Evolutionary conservation across 805 yeast genomes (phyloP).

Genomic region (Phaffomyces antillensis): DNA sequence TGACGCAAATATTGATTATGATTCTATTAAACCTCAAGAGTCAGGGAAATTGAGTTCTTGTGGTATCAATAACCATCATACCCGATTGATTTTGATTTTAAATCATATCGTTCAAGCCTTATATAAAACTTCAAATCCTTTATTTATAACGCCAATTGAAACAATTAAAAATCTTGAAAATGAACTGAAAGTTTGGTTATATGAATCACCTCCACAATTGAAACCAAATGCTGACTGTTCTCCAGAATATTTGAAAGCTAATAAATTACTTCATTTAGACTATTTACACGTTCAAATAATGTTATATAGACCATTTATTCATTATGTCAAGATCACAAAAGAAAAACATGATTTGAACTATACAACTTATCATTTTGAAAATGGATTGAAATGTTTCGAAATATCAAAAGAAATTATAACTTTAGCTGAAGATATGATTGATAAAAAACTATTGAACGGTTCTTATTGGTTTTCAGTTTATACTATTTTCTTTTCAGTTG

Average conservation of each 20-base stretch:
- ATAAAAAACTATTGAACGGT: conserved; percentile 66
- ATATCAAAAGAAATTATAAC: conserved; percentile 77
- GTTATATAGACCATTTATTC: conserved; percentile 85
- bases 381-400: conserved; percentile 79
- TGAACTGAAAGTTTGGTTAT: conserved; percentile 68
- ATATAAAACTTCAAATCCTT: conserved; percentile 48
- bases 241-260: conserved; percentile 56
- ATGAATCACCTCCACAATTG: conserved; percentile 62
- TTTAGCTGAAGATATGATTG: conserved; percentile 73
- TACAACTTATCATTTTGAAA: conserved; percentile 43
- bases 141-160: conserved; percentile 25
- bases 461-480: conserved; percentile 94
- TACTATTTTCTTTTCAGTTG: conserved; percentile 87
- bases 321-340: conserved; percentile 36
- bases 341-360: conserved; percentile 37
- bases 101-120: conserved; percentile 63
- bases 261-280: conserved; percentile 64
- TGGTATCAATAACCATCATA: conserved; percentile 76
- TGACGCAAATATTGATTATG: conserved; percentile 58
- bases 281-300: conserved; percentile 78
- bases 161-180: conserved; percentile 63
- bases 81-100: conserved; percentile 62
- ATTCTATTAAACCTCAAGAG: conserved; percentile 26
- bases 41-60: conserved; percentile 27
- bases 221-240: conserved; percentile 45